Base-by-base conservation (phyloP, 768 basidiomycete species). In the Podaxis pistillaris region DNA sequence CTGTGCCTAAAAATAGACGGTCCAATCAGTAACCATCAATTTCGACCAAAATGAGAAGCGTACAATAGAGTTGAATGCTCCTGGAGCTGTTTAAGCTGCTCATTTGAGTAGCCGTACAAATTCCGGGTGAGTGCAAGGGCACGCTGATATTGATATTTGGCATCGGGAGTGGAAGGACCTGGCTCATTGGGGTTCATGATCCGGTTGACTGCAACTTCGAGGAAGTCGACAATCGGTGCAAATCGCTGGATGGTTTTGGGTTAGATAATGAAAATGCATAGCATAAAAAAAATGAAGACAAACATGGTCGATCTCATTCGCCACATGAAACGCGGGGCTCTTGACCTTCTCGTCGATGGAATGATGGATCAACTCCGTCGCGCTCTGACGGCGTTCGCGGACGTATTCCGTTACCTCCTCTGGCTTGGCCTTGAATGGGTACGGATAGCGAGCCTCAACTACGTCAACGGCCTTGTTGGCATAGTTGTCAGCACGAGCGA, bases 131-230 rank as follows among this genome's bases (percentile, higher is more conserved):
- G 82, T 40, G 79, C 78, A 64, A 84, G 78, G 51, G 83, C 90
- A 52, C 91, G 90, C 71, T 91, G 89, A 69, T 91, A 90, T 75
- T 93, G 92, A 67, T 85, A 90, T 71, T 89, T 83, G 50, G 81
- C 76, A 66, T 86, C 83, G 11, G 80, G 77, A 11, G 82, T 75
- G 4, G 83, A 76, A 6, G 79, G 71, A 17, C 78, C 78, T 37
- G 81, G 79, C 53, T 85, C 82, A 36, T 55, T 19, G 51, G 78
- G 75, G 51, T 73, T 77, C 71, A 83, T 82, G 58, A 82, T 72
- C 19, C 74, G 77, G 24, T 73, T 71, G 53, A 88, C 81, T 11
- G 85, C 83, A 22, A 76, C 78, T 71, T 89, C 86, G 59, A 93
- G 77, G 67, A 85, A 87, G 70, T 93, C 84, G 37, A 94, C 85